Percentiles rank a stretch among this genome's conserved stretches.
phyloP scores from a whole-genome alignment of 208 protist genomes.

The Strigomonas galati region DNA sequence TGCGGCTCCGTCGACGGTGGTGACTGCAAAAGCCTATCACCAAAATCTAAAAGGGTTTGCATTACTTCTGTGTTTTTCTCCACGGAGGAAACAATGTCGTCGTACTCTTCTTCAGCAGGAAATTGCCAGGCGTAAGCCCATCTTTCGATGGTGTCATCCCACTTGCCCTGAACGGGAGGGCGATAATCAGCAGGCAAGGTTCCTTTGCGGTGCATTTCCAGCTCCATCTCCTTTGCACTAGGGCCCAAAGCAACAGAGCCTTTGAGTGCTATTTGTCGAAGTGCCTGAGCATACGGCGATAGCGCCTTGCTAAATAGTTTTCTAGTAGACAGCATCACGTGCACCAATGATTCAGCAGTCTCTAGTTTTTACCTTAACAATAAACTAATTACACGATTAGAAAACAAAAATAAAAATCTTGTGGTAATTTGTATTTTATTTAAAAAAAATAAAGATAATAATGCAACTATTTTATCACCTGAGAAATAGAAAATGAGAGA shows the following conservation, averaged over 20 bases:
- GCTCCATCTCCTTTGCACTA: slow-evolving; percentile 78
- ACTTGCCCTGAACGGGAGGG: slow-evolving; percentile 79
- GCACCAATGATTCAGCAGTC: background rate
- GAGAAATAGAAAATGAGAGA: too few species aligned
- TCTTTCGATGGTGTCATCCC: slow-evolving; percentile 90
- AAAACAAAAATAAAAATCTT: too few species aligned
- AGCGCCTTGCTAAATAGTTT: slow-evolving; percentile 36
- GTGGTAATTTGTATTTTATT: too few species aligned
- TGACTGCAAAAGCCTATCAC: slow-evolving; percentile 41
- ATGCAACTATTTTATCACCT: too few species aligned
- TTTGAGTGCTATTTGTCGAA: slow-evolving; percentile 80
- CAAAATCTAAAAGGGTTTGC: slow-evolving; percentile 60
- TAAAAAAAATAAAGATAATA: too few species aligned
- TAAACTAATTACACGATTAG: too few species aligned
- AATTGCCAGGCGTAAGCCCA: slow-evolving; percentile 92
- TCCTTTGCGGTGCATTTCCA: slow-evolving; percentile 74
- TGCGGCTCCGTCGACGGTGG: slow-evolving; percentile 39
- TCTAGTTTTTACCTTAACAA: too few species aligned
- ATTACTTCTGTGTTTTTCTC: slow-evolving; percentile 54
- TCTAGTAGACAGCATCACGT: background rate
- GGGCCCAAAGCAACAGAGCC: slow-evolving; percentile 72
- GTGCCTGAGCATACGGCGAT: slow-evolving; percentile 85
- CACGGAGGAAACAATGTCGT: slow-evolving; percentile 44
- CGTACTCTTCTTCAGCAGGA: slow-evolving; percentile 75
- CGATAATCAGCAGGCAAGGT: slow-evolving; percentile 80